These are phyloP conservation scores for Pseudopyrenochaeta lycopersici DNA, from an alignment of 2,329 filamentous ascomycete genomes.

Conservation along the genomic window DNA sequence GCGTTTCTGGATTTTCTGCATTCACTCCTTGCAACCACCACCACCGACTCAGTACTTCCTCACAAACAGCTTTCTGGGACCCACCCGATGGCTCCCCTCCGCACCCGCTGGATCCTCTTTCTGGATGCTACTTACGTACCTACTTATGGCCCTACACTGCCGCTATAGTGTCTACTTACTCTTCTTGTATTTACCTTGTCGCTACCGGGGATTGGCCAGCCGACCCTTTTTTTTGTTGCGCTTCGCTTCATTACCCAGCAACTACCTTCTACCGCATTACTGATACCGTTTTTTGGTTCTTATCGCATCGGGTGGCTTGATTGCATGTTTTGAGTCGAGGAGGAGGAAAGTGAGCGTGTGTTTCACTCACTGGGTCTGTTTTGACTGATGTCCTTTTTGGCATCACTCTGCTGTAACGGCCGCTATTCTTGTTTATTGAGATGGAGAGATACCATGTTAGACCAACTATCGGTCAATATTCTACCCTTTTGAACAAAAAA, in stretches of 20 bases:
- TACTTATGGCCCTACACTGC: conserved; percentile 8
- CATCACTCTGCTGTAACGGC: neutral
- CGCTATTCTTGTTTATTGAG: conserved; percentile 1
- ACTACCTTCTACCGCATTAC: neutral
- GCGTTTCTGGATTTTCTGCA: conserved; percentile 12
- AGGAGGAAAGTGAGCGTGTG: neutral
- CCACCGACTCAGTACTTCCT: neutral
- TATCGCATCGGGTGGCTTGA: neutral
- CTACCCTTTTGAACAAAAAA: neutral
- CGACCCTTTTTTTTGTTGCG: neutral
- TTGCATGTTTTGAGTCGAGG: neutral
- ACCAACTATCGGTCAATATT: conserved; percentile 10
- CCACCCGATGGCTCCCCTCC: neutral
- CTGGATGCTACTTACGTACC: neutral
- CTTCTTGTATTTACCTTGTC: conserved; percentile 23
- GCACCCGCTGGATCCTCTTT: conserved; percentile 4
- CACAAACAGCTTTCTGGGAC: neutral
- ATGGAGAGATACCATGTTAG: conserved; percentile 16
- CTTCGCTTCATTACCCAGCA: conserved; percentile 12
- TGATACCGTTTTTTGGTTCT: conserved; percentile 2
- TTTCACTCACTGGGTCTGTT: neutral
- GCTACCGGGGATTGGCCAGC: neutral
- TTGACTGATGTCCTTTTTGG: neutral
- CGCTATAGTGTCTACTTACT: conserved; percentile 13
- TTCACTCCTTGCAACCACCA: neutral